phyloP scores from a whole-genome alignment of 2,329 filamentous ascomycete species.

The Alternaria viburni region DNA sequence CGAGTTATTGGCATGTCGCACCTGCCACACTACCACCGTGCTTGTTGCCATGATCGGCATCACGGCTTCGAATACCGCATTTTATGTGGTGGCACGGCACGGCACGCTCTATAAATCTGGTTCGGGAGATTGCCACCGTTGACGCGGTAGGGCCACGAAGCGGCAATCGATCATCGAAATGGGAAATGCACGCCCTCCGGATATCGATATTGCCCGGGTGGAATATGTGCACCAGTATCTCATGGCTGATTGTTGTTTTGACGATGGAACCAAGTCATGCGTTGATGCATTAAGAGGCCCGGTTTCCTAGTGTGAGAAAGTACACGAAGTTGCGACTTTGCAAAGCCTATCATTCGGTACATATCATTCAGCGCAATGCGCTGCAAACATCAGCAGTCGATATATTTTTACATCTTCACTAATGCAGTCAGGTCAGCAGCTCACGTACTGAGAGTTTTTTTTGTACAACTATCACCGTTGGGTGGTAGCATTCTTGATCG shows the following conservation, averaged over 20 bases:
- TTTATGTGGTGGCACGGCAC: neutral
- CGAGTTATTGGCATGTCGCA: neutral
- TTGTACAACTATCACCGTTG: neutral
- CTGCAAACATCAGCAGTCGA: neutral
- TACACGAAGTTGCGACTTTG: neutral
- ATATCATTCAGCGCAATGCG: neutral
- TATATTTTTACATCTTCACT: neutral
- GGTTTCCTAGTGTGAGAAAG: neutral
- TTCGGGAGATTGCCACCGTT: neutral
- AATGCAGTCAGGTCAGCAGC: neutral
- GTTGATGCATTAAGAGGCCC: neutral
- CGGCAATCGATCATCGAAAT: neutral
- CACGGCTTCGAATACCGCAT: neutral
- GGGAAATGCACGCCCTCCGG: neutral
- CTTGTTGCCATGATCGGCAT: constrained; percentile 3
- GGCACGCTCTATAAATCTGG: neutral
- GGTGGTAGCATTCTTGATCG: neutral
- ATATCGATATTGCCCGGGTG: neutral
- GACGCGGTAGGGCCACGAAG: neutral
- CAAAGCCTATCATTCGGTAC: neutral
- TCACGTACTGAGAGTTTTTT: neutral
- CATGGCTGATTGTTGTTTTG: neutral
- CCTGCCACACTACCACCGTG: neutral
- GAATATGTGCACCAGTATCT: neutral
- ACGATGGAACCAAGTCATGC: neutral